Conservation (phyloP, 306 rosid species). For the Malus asiatica region DNA sequence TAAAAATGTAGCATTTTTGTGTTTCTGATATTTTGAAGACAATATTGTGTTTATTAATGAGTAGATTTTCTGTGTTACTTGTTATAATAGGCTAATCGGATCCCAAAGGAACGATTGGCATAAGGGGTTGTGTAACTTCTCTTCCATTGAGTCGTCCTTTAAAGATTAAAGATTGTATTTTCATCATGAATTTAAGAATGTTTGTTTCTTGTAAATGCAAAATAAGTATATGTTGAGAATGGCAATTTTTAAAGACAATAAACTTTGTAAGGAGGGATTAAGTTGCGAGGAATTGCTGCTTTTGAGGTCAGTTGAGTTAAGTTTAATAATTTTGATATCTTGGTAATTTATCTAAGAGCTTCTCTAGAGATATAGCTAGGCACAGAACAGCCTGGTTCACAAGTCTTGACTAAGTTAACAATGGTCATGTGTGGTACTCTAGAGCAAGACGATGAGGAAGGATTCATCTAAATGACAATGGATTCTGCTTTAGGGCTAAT, state of each 20-base stretch:
- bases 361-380: not conserved
- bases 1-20: not conserved
- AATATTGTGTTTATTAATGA: not conserved
- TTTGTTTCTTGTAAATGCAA: not conserved
- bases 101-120: not conserved
- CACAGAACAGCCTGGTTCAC: not conserved
- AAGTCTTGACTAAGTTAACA: not conserved
- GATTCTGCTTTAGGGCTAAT: not conserved
- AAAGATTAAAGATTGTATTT: not conserved
- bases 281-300: not conserved
- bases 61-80: not conserved
- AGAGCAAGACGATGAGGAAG: not conserved
- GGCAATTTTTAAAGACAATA: not conserved
- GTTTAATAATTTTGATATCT: not conserved
- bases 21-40: not conserved
- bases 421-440: not conserved
- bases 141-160: not conserved
- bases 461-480: not conserved
- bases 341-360: not conserved
- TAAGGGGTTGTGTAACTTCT: not conserved
- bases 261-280: not conserved
- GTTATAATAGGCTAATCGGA: not conserved
- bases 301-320: not conserved
- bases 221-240: not conserved
- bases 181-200: not conserved